Conservation (phyloP, 768 basidiomycete species). For the Boletus rufocinnamomeus region DNA sequence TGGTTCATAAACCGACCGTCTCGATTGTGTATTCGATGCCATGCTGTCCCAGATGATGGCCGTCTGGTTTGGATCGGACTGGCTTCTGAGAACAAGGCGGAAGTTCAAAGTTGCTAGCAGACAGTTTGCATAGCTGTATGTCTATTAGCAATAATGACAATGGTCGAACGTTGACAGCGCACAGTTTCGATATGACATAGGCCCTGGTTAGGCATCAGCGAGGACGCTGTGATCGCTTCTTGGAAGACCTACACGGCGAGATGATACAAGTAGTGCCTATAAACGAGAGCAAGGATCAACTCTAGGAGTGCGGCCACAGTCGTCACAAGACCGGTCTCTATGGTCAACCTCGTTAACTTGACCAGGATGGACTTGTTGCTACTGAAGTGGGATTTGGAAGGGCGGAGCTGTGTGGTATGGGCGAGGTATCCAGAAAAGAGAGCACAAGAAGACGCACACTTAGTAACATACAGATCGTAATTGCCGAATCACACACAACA, state of each 20-base stretch:
- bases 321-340: slow-evolving; percentile 29
- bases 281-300: slow-evolving; percentile 9
- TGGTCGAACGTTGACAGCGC: background rate
- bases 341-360: slow-evolving; percentile 23
- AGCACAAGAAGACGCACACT: slow-evolving; percentile 1
- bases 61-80: background rate
- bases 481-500: slow-evolving; percentile 18
- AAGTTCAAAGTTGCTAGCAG: slow-evolving; percentile 22
- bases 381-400: slow-evolving; percentile 7
- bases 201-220: slow-evolving; percentile 1
- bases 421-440: background rate
- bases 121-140: slow-evolving; percentile 10
- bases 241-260: slow-evolving; percentile 19
- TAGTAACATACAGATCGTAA: slow-evolving; percentile 23
- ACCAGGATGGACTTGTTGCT: slow-evolving; percentile 2
- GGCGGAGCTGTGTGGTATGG: slow-evolving; percentile 14
- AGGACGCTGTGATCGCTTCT: background rate
- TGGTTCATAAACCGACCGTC: background rate
- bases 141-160: background rate
- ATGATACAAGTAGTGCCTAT: slow-evolving; percentile 1
- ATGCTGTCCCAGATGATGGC: slow-evolving; percentile 5
- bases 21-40: background rate
- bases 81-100: slow-evolving; percentile 9
- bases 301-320: slow-evolving; percentile 20
- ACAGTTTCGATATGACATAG: slow-evolving; percentile 20